A percentile compares a stretch with the other conserved stretches of the same genome.
These are phyloP conservation scores for Yarrowia galli DNA, from an alignment of 1,139 yeast genomes.

Conservation along the genomic window DNA sequence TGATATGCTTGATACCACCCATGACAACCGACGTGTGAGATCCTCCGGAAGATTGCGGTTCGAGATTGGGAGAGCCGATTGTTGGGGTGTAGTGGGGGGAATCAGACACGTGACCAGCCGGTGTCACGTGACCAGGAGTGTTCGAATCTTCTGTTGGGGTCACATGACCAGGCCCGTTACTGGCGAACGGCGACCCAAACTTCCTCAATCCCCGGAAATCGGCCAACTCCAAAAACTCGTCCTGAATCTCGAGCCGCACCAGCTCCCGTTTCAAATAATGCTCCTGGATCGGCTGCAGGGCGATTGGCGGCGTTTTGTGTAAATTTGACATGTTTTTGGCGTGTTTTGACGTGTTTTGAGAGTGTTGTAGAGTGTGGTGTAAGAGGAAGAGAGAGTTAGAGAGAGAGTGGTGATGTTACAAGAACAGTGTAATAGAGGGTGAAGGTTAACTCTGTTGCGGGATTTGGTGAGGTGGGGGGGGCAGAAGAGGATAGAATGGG, in stretches of 20 bases:
- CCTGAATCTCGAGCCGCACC: conserved; percentile 63
- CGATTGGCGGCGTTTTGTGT: no score
- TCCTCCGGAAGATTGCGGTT: conserved; percentile 21
- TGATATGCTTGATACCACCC: conserved; percentile 13
- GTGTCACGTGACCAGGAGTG: neutral
- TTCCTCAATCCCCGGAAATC: conserved; percentile 65
- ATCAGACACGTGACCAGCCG: no score
- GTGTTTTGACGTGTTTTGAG: no score
- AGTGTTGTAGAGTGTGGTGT: no score
- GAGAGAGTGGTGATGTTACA: no score
- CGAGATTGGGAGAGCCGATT: conserved; percentile 2
- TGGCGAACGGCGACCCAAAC: conserved; percentile 75
- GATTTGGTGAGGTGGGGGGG: no score
- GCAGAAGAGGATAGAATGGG: neutral
- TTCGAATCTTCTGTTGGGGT: no score
- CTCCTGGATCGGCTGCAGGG: conserved; percentile 66
- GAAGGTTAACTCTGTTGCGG: conserved; percentile 3
- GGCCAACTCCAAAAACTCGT: conserved; percentile 66
- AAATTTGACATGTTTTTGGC: no score
- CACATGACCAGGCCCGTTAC: neutral
- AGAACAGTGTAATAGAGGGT: no score
- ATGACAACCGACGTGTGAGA: conserved; percentile 6
- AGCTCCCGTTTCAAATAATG: conserved; percentile 86
- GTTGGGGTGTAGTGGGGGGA: conserved; percentile 18
- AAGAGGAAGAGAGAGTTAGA: no score